Evolutionary conservation across 2,329 filamentous ascomycete genomes (phyloP), one percentile per base, ranked within the genome.

Genomic region (Botrytis galanthina): DNA sequence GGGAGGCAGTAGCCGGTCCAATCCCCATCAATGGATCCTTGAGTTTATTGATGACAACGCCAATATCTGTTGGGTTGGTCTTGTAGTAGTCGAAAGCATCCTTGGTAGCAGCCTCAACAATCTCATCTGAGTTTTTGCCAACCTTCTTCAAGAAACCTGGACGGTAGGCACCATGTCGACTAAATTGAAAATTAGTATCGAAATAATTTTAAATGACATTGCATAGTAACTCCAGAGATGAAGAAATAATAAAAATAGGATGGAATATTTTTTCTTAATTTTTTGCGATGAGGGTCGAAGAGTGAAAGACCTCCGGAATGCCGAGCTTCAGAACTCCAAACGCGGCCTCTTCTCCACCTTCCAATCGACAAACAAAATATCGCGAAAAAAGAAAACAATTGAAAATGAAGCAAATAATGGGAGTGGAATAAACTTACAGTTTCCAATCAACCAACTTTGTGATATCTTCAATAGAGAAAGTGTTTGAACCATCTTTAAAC

Each of bases 1-100:
- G 86, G 1, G 92, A 93, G 0, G 92, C 93, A 0, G 93, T 95
- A 12, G 93, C 93, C 1, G 93, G 92, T 0, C 93, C 93, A 75
- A 97, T 89, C 48, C 93, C 93, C 75, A 86, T 90, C n/a, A 96
- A 84, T 22, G 78, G 76, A 72, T 85, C 85, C 1, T 85, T 85
- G 18, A 95, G 84, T 1, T 83, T 82, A 4, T 85, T 84, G 10
- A 93, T 79, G 5, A 89, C 85, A 12, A 83, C 80, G 3, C 82
- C 72, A 69, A 79, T 77, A 46, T 80, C 78, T 8, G 83, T 80
- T 8, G 81, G 75, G 46, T 83, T 79, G 16, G 79, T 75, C 72
- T 81, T 81, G 77, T 89, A 88, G 42, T 79, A 72, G 7, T 80
- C 78, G 73, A 91, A 85, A 0, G 89, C 91, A 42, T 85, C 80